Evolutionary conservation across 176 grass and related monocot species (phyloP), one percentile per base, ranked within the genome.

Genomic region (Guadua angustifolia): DNA sequence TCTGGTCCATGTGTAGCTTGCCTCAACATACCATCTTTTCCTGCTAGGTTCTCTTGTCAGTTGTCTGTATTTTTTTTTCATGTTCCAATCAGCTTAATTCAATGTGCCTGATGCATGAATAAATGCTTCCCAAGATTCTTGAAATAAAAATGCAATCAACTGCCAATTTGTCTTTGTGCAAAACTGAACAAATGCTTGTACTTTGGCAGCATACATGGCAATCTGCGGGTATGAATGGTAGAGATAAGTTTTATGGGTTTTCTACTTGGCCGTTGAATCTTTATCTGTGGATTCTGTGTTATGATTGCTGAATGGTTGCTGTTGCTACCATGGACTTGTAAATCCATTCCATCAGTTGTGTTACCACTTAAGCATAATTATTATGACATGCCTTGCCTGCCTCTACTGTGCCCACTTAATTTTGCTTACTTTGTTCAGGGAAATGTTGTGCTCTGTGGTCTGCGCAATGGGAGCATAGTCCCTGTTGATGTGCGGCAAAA

Each of bases 361-460:
- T 69, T 83, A 49, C 55, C 12, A 73, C 56, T 63, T 32, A 46
- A 24, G 55, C 1, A 0, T 81, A 75, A 12, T 77, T 60, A 44
- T 36, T 85, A 45, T 69, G 22, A 46, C 36, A 21, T 45, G 26
- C 18, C 46, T 52, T 85, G 29, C 5, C 39, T 72, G 9, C 81
- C 38, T 79, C 45, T 80, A 60, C 73, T 77, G 66, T 66, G 22
- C 65, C 9, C 11, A 80, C 9, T 83, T 61, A 55, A 68, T 68
- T 77, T 71, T 88, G 66, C 17, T 74, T 26, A 55, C 53, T 22
- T 59, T 62, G 25, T 78, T 49, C 46, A 94, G 87, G 92, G 89
- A 77, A 94, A 92, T 86, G 79, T 92, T 76, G 87, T 92, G 77
- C 59, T 94, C 62, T 94, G 89, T 42, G 92, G 92, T 71, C 78